Evolutionary conservation across 2,329 filamentous ascomycete species (phyloP), one percentile per base, ranked within the genome.

Genomic region (Clarireedia hainanense): DNA sequence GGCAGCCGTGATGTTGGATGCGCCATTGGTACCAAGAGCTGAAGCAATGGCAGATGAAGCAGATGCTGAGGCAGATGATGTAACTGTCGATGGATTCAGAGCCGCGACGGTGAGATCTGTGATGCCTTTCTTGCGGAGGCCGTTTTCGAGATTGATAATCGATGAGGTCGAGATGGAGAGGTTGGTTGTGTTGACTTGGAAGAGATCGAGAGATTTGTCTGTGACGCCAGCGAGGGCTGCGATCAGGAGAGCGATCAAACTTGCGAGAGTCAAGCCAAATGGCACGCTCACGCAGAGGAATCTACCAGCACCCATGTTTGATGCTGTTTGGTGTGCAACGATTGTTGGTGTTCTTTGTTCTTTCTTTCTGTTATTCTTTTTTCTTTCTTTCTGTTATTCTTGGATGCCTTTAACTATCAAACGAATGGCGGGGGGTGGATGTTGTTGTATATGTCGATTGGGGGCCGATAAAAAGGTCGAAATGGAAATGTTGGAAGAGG

Each of bases 281-380:
- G 92, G 92, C 76, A 91, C 76, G 73, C 88, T 81, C 73, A 97
- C 94, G 74, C 91, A 96, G 71, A 88, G 76, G 66, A 92, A 83
- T 68, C 92, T 83, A 64, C 89, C 91, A 68, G 81, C 78, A 60
- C 83, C 84, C 85, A 88, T 88, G 36, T 60, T 23, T 76, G 65
- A 47, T 30, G 40, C 2, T 34, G n/a, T 45, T 45, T 12, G 9
- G n/a, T 24, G 42, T 5, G 23, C 26, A 47, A 47, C 12, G 52
- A 56, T 52, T 36, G 34, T 47, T 54, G 24, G 37, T 47, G 27
- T 56, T 39, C 56, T 47, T 59, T 58, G 59, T 58, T 20, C 17
- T 20, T 20, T 58, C 57, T 43, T 50, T 61, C 36, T 34, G 26
- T 46, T 52, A 14, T 27, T 45, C 14, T 2, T 20, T 20, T 2